These are phyloP conservation scores for Xylariaceae sp. DNA, from an alignment of 2,329 filamentous ascomycete species.

Conservation along the genomic window DNA sequence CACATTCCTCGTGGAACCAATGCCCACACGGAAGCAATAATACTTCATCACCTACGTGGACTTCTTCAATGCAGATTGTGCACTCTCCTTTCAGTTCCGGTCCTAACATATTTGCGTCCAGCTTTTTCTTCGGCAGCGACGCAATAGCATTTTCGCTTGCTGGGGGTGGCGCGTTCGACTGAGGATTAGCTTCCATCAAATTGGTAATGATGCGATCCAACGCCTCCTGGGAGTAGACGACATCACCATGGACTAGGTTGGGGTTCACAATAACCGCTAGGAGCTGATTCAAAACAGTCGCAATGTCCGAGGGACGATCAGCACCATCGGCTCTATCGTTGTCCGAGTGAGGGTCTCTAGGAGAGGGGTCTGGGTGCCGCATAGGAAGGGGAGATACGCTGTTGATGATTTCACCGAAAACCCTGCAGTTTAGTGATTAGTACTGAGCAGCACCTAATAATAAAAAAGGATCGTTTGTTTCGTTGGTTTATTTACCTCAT, in stretches of 20 bases:
- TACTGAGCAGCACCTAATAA: not conserved
- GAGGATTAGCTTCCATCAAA: constrained; percentile 78
- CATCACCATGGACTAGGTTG: constrained; percentile 63
- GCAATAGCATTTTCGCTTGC: constrained; percentile 72
- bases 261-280: constrained; percentile 51
- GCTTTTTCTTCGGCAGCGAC: constrained; percentile 64
- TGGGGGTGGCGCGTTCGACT: constrained; percentile 74
- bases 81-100: constrained; percentile 71
- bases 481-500: constrained; percentile 43
- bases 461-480: not conserved
- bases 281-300: constrained; percentile 47
- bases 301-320: constrained; percentile 31
- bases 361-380: constrained; percentile 23
- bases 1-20: constrained; percentile 86
- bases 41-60: constrained; percentile 68
- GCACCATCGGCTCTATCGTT: constrained; percentile 23
- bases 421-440: constrained; percentile 39
- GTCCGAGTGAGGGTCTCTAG: constrained; percentile 16
- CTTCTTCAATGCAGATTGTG: constrained; percentile 89
- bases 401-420: constrained; percentile 46
- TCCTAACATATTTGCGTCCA: constrained; percentile 66
- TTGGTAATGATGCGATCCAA: constrained; percentile 83
- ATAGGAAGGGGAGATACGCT: constrained; percentile 36
- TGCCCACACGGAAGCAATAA: constrained; percentile 81
- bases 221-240: constrained; percentile 85